A percentile compares a stretch with the other conserved stretches of the same genome.
Evolutionary conservation across 2,329 filamentous ascomycete species (phyloP).

Genomic region (Dactylellina leptospora): DNA sequence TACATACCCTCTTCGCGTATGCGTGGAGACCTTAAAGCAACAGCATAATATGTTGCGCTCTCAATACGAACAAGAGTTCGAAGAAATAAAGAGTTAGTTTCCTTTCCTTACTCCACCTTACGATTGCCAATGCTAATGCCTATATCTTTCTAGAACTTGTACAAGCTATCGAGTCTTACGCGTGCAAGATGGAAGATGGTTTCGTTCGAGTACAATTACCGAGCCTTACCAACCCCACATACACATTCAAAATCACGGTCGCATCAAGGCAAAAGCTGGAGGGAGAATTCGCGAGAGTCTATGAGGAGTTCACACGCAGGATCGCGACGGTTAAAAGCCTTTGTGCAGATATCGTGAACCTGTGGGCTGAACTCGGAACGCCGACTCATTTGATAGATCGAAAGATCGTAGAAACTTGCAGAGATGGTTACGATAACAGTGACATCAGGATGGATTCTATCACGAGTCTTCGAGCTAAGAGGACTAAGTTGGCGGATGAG

Average conservation of each 20-base stretch:
- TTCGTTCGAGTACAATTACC: constrained; percentile 88
- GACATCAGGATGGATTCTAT: constrained; percentile 91
- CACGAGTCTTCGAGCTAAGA: constrained; percentile 73
- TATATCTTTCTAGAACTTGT: constrained; percentile 74
- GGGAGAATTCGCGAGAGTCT: constrained; percentile 89
- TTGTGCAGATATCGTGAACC: constrained; percentile 84
- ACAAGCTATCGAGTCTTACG: constrained; percentile 92
- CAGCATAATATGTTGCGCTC: constrained; percentile 82
- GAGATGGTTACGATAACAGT: constrained; percentile 58
- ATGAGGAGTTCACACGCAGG: constrained; percentile 92
- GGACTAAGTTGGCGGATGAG: constrained; percentile 85
- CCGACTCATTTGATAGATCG: constrained; percentile 91
- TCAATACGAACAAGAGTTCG: constrained; percentile 87
- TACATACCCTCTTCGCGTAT: constrained; percentile 82
- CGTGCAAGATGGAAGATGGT: constrained; percentile 88
- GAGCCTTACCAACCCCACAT: constrained; percentile 78
- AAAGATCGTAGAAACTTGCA: constrained; percentile 85
- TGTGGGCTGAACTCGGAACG: constrained; percentile 95
- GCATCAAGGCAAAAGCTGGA: constrained; percentile 87
- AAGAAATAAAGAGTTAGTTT: constrained; percentile 87
- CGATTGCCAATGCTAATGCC: background rate
- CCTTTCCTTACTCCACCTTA: background rate
- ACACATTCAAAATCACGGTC: constrained; percentile 87
- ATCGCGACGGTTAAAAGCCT: constrained; percentile 77
- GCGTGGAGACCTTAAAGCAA: constrained; percentile 81